phyloP scores from a whole-genome alignment of 768 basidiomycete species.

The Boletus subcaerulescens region DNA sequence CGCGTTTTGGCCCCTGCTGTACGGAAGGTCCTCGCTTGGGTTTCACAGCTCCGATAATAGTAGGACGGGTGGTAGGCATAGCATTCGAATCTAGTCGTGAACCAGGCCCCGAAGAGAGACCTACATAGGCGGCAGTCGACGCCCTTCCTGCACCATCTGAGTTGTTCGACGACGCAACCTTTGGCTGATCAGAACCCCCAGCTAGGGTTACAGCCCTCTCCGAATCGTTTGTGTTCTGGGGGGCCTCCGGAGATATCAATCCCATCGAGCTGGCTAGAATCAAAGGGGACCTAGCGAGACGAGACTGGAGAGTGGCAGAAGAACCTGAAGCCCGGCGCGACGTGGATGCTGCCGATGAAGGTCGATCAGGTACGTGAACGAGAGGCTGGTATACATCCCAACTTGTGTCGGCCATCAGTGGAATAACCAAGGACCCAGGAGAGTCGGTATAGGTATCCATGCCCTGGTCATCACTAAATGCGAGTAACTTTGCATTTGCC shows the following conservation, averaged over 20 bases:
- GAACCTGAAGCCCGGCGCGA: constrained; percentile 1
- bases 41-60: constrained; percentile 11
- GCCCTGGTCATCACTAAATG: not conserved
- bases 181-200: not conserved
- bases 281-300: not conserved
- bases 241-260: constrained; percentile 2
- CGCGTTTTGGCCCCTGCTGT: constrained; percentile 14
- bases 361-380: not conserved
- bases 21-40: constrained; percentile 14
- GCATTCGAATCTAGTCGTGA: not conserved
- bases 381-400: not conserved
- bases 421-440: not conserved
- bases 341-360: not conserved
- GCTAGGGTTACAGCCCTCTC: not conserved
- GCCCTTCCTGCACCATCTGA: not conserved
- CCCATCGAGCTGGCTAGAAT: not conserved
- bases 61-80: not conserved
- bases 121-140: not conserved
- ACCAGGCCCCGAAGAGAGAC: not conserved
- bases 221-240: not conserved
- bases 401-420: not conserved
- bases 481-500: not conserved
- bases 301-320: not conserved
- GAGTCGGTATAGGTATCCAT: not conserved
- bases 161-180: not conserved